phyloP scores from a whole-genome alignment of 2,329 filamentous ascomycete species.

The Sclerotinia sclerotiorum region DNA sequence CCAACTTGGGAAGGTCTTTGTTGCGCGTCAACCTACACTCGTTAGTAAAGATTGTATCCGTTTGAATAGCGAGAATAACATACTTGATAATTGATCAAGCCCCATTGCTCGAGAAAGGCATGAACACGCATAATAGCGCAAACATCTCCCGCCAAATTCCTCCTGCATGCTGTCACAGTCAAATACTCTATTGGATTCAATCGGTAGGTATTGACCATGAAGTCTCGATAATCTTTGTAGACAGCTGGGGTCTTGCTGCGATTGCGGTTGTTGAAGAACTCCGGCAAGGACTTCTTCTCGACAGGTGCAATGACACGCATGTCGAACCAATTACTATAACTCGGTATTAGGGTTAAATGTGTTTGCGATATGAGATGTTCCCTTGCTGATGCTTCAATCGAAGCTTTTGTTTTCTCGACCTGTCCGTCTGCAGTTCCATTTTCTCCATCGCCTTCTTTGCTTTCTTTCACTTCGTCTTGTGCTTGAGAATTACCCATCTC shows the following conservation, averaged over 20 bases:
- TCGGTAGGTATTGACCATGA: constrained; percentile 99
- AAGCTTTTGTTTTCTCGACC: constrained; percentile 71
- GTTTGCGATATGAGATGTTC: constrained; percentile 92
- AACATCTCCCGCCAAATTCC: constrained; percentile 94
- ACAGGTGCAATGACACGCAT: constrained; percentile 90
- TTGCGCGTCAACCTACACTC: constrained; percentile 82
- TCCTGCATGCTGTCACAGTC: constrained; percentile 91
- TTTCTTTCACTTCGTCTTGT: constrained; percentile 51
- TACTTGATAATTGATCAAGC: constrained; percentile 98
- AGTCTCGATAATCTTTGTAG: constrained; percentile 98
- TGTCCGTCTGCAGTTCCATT: constrained; percentile 52
- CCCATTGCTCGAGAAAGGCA: constrained; percentile 97
- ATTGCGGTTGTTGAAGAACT: constrained; percentile 98
- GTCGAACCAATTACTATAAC: constrained; percentile 98
- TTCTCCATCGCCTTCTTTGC: constrained; percentile 45
- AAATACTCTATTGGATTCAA: constrained; percentile 95
- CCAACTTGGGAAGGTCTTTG: constrained; percentile 93
- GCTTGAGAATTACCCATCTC: constrained; percentile 71
- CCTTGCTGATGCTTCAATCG: constrained; percentile 80
- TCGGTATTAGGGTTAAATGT: constrained; percentile 92
- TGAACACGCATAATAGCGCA: constrained; percentile 99
- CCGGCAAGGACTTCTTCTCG: constrained; percentile 90
- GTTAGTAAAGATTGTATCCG: constrained; percentile 35
- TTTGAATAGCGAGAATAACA: constrained; percentile 26
- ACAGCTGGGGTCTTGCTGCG: constrained; percentile 96